These are phyloP conservation scores for Chlorella sorokiniana DNA, from an alignment of 139 green algal genomes.

Conservation along the genomic window DNA sequence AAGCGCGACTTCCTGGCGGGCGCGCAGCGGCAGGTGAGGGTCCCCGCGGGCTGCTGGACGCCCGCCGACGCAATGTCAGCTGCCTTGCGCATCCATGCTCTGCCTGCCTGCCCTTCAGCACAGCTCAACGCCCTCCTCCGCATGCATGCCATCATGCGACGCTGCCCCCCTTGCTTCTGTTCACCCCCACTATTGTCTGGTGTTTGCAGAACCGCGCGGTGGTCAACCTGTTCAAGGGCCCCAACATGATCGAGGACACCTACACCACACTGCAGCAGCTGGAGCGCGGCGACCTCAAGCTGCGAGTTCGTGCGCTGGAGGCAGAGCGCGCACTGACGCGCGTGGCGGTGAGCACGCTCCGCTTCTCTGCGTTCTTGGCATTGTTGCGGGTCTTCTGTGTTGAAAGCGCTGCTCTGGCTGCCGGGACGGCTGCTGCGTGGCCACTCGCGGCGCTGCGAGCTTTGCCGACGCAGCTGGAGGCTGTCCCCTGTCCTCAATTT, in stretches of 20 bases:
- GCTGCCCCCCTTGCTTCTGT: background rate
- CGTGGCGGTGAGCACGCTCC: constrained; percentile 63
- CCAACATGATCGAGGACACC: constrained; percentile 92
- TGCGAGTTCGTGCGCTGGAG: constrained; percentile 94
- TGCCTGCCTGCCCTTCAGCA: no score
- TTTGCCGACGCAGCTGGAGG: background rate
- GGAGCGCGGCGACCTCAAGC: constrained; percentile 95
- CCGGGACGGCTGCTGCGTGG: background rate
- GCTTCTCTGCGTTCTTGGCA: background rate
- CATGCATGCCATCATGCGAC: no score
- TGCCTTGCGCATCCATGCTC: no score
- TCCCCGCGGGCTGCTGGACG: background rate
- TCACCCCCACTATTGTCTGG: no score
- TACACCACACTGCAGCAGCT: constrained; percentile 69
- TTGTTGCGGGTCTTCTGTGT: background rate
- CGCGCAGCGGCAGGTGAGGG: constrained; percentile 39
- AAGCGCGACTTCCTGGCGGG: constrained; percentile 69
- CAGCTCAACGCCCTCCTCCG: no score
- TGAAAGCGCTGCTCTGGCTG: background rate
- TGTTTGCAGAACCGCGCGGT: constrained; percentile 89
- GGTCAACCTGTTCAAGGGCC: constrained; percentile 89
- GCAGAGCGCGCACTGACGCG: constrained; percentile 89
- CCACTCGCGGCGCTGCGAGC: no score
- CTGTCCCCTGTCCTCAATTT: background rate
- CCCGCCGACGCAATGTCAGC: no score